Evolutionary conservation across 768 basidiomycete species (phyloP).

Genomic region (Neoboletus subvelutipes): DNA sequence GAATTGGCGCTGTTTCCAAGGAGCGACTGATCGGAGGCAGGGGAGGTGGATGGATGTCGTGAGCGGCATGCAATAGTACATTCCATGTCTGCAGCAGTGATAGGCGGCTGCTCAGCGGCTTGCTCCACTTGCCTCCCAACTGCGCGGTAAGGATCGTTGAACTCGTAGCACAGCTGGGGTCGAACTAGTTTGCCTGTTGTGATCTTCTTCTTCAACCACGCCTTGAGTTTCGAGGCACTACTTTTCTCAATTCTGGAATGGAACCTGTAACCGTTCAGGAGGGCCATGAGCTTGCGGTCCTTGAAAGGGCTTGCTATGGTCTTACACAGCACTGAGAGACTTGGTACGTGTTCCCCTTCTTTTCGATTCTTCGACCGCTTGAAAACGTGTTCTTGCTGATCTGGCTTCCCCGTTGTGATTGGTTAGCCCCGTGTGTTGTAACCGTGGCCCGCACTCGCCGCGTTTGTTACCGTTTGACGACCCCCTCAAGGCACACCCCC

Average conservation of each 20-base stretch:
- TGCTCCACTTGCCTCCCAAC: slow-evolving; percentile 40
- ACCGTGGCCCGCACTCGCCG: slow-evolving; percentile 65
- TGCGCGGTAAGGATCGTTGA: slow-evolving; percentile 40
- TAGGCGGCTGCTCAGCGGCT: slow-evolving; percentile 16
- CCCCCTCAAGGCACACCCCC: slow-evolving; percentile 57
- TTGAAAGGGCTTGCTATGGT: slow-evolving; percentile 73
- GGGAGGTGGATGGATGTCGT: too few species aligned
- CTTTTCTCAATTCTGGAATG: slow-evolving; percentile 31
- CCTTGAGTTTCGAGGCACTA: slow-evolving; percentile 46
- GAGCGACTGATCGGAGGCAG: slow-evolving; percentile 6
- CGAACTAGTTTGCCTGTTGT: slow-evolving; percentile 36
- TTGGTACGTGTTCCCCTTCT: slow-evolving; percentile 51
- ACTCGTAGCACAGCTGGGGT: slow-evolving; percentile 40
- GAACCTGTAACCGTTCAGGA: slow-evolving; percentile 43
- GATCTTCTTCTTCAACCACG: slow-evolving; percentile 60
- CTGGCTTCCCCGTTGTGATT: not conserved
- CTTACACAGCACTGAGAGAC: slow-evolving; percentile 72
- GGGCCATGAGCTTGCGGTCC: slow-evolving; percentile 39
- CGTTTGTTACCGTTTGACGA: slow-evolving; percentile 61
- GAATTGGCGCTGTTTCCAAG: slow-evolving; percentile 44
- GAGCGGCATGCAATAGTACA: slow-evolving; percentile 19
- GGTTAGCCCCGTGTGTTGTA: slow-evolving; percentile 56
- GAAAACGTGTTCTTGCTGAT: slow-evolving; percentile 4
- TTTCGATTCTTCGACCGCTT: not conserved
- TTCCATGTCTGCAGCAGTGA: slow-evolving; percentile 24